Percentiles rank a stretch among this genome's conserved stretches.
Conservation (phyloP, 1,284 basidiomycete species). For the Leccinum olivaceoglutinosum region DNA sequence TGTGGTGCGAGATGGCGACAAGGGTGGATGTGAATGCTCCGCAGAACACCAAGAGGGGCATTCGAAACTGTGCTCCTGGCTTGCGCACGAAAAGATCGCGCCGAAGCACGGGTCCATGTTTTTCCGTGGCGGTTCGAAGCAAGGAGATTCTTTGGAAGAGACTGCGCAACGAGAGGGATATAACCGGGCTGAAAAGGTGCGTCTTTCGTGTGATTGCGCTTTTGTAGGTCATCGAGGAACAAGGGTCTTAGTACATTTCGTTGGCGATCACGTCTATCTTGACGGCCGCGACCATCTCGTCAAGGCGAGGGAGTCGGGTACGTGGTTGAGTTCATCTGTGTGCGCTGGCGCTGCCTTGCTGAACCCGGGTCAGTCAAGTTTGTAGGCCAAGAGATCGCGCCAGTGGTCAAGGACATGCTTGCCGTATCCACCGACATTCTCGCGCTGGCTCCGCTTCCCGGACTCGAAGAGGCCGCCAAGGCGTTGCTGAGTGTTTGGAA, state of each 20-base stretch:
- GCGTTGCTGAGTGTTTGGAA: conserved; percentile 59
- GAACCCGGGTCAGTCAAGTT: conserved; percentile 11
- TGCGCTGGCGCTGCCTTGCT: background rate
- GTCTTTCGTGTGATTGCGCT: background rate
- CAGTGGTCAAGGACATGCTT: conserved; percentile 23
- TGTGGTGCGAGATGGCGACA: background rate
- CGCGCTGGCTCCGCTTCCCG: conserved; percentile 52
- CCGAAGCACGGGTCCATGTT: conserved; percentile 17
- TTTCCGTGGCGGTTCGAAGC: conserved; percentile 10
- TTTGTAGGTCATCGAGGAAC: background rate
- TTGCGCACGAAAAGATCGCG: conserved; percentile 3
- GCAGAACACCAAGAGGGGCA: background rate
- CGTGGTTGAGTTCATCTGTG: background rate
- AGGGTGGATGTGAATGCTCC: background rate
- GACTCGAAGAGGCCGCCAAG: conserved; percentile 46
- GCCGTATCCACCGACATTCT: conserved; percentile 37
- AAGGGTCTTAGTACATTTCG: conserved; percentile 20
- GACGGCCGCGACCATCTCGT: conserved; percentile 19
- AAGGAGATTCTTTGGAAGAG: conserved; percentile 6
- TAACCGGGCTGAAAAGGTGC: conserved; percentile 18
- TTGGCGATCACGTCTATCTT: conserved; percentile 28
- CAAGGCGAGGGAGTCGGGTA: conserved; percentile 21
- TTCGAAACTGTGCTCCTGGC: background rate
- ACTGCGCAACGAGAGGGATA: conserved; percentile 18
- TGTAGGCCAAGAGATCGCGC: conserved; percentile 19